Base-by-base conservation (phyloP, 768 basidiomycete species). In the Russula abietina region DNA sequence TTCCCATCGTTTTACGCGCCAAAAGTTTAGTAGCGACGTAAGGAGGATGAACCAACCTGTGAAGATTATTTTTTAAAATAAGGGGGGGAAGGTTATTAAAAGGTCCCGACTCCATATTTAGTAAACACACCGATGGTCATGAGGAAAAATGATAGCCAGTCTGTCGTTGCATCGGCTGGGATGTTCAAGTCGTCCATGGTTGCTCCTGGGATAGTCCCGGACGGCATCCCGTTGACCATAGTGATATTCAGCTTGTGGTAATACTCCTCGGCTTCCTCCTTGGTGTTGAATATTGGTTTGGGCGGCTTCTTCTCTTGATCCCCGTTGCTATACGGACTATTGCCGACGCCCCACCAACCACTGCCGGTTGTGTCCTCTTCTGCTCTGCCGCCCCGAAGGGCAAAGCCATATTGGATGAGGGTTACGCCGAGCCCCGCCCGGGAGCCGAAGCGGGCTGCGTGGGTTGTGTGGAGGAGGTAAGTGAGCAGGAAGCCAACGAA, bases 361-460 rank as follows among this genome's bases (percentile, higher is more conserved):
- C 51, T 69, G 39, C 67, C 65, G n/a, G 50, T 60, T 1, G 41
- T 67, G 10, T 80, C 67, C 65, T 86, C 81, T 56, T 81, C 71
- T 41, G 75, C 73, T 12, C 79, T 62, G 14, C 17, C 78, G 14
- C 22, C 78, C 55, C 93, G 83, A 62, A 91, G 75, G 14, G 87
- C 88, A 69, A 96, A 88, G 32, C 96, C 95, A 73, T 95, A 95
- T 73, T 98, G 96, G 61, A 98, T 96, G 59, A 98, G 81, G 14
- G 95, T 98, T 62, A 98, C 81, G n/a, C 96, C 96, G 50, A 98
- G 81, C 32, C 96, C 96, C 1, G 94, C 95, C 59, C 93, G 87
- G 43, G 93, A 93, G 54, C 97, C 94, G 68, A 91, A 84, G 68
- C 93, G 89, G 36, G 92, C 93, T 6, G 96, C 90, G 72, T 98